Conservation (phyloP, 306 rosid species). For the Castanea sativa region DNA sequence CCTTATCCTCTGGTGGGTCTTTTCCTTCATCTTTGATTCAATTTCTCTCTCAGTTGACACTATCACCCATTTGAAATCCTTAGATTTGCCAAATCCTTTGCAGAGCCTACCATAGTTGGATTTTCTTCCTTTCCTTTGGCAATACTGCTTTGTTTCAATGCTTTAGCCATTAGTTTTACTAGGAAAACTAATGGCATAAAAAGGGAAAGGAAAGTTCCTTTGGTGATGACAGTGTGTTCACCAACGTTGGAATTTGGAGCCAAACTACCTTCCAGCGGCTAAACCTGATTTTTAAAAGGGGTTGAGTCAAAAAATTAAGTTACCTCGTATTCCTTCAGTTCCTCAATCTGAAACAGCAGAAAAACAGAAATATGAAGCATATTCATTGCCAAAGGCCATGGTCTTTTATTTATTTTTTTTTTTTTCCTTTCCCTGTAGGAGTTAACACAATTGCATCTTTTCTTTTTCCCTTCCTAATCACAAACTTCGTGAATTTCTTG, state of each 20-base stretch:
- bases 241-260: slow-evolving; percentile 60
- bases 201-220: slow-evolving; percentile 24
- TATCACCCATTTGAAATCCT: slow-evolving; percentile 21
- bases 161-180: slow-evolving; percentile 20
- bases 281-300: slow-evolving; percentile 66
- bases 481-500: slow-evolving; percentile 68
- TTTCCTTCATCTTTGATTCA: slow-evolving; percentile 25
- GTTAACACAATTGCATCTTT: slow-evolving; percentile 73
- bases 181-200: slow-evolving; percentile 33
- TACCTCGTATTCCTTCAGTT: slow-evolving; percentile 55
- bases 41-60: slow-evolving; percentile 30
- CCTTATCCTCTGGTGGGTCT: slow-evolving; percentile 63
- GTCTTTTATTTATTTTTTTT: not conserved
- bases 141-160: slow-evolving; percentile 45
- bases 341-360: slow-evolving; percentile 72
- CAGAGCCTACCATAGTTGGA: slow-evolving; percentile 45
- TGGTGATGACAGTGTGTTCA: slow-evolving; percentile 28
- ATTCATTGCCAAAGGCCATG: slow-evolving; percentile 64
- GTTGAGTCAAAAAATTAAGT: slow-evolving; percentile 55
- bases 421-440: slow-evolving; percentile 37
- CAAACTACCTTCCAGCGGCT: slow-evolving; percentile 69
- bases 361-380: slow-evolving; percentile 50
- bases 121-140: slow-evolving; percentile 53
- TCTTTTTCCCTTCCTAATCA: slow-evolving; percentile 69
- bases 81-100: slow-evolving; percentile 33